A percentile compares a stretch with the other conserved stretches of the same genome.
Evolutionary conservation across 2,329 filamentous ascomycete species (phyloP).

Genomic region (Penicillium sp.): DNA sequence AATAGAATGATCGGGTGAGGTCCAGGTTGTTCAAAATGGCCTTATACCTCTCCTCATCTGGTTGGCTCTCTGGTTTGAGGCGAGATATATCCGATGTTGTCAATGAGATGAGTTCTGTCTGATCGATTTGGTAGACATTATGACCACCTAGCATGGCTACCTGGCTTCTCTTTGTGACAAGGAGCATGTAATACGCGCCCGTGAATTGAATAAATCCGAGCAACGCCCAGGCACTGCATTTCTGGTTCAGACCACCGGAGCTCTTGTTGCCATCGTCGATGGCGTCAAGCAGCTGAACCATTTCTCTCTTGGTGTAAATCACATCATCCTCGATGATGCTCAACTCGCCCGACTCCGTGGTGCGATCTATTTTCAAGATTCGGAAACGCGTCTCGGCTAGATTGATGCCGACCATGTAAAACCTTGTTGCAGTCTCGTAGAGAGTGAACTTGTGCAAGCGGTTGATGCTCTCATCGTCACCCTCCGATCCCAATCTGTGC

Average conservation of each 20-base stretch:
- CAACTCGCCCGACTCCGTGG: slow-evolving; percentile 73
- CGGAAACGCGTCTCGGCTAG: slow-evolving; percentile 85
- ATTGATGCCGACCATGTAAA: slow-evolving; percentile 92
- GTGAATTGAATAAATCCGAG: slow-evolving; percentile 96
- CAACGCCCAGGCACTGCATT: slow-evolving; percentile 89
- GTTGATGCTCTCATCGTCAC: slow-evolving; percentile 49
- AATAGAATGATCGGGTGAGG: slow-evolving; percentile 89
- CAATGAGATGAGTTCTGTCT: slow-evolving; percentile 85
- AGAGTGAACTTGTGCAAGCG: slow-evolving; percentile 96
- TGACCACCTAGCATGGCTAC: slow-evolving; percentile 96
- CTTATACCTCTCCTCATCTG: slow-evolving; percentile 86
- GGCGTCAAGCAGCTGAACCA: slow-evolving; percentile 87
- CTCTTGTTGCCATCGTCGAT: slow-evolving; percentile 94
- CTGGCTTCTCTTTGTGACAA: slow-evolving; percentile 94
- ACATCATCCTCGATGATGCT: slow-evolving; percentile 92
- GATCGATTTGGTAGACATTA: slow-evolving; percentile 93
- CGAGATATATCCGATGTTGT: slow-evolving; percentile 68
- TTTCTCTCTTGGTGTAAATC: slow-evolving; percentile 87
- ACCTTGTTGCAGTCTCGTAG: slow-evolving; percentile 90
- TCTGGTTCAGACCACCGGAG: slow-evolving; percentile 84
- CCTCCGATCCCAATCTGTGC: slow-evolving; percentile 35
- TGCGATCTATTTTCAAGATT: slow-evolving; percentile 92
- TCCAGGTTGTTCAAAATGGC: slow-evolving; percentile 89
- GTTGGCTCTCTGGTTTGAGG: slow-evolving; percentile 76
- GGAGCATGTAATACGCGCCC: slow-evolving; percentile 92